Base-by-base conservation (phyloP, 1,284 basidiomycete genomes). In the Leccinum pachyderme region DNA sequence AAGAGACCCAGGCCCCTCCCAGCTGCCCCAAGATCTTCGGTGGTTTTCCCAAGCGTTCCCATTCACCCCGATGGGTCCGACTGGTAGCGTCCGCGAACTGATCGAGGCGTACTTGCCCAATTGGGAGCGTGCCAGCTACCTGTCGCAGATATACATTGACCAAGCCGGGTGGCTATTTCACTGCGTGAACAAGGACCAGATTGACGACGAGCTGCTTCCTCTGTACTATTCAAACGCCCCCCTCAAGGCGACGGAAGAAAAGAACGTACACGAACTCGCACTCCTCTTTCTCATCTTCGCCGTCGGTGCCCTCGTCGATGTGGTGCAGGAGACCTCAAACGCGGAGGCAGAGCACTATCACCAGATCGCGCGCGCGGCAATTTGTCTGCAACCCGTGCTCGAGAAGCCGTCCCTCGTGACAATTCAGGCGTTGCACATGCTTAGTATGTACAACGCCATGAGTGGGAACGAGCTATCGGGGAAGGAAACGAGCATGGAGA, bases 321-420 rank as follows among this genome's bases (percentile, higher is more conserved):
- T 77, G 13, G 63, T 67, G 39, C 69, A 70, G 51, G 69, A 69
- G 6, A 64, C 75, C 5, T 66, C 61, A 29, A 66, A 66, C 41
- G 70, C 73, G 2, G 74, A 80, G 29, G 84, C 79, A 2, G 86
- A 87, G 60, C 79, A 82, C 50, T 86, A 80, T 58, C 80, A 87
- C 55, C 81, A 83, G 56, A 75, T 88, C 28, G 74, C 84, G 0
- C 73, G 80, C 7, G 83, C 81, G 7, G 83, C 84, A 2, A 65
- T 88, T 25, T 78, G 80, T 52, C 72, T 87, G 35, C 81, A 83
- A 47, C 76, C 84, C 2, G 76, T 86, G 25, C 70, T 87, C 49
- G 85, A 87, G 68, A 83, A 86, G 56, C 84, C 87, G 7, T 81
- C 81, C 7, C 71, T 86, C 45, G 81, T 81, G 51, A 86, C 84